A percentile compares a stretch with the other conserved stretches of the same genome.
Evolutionary conservation across 2,329 filamentous ascomycete species (phyloP).

Genomic region (Paradendryphiella salina): DNA sequence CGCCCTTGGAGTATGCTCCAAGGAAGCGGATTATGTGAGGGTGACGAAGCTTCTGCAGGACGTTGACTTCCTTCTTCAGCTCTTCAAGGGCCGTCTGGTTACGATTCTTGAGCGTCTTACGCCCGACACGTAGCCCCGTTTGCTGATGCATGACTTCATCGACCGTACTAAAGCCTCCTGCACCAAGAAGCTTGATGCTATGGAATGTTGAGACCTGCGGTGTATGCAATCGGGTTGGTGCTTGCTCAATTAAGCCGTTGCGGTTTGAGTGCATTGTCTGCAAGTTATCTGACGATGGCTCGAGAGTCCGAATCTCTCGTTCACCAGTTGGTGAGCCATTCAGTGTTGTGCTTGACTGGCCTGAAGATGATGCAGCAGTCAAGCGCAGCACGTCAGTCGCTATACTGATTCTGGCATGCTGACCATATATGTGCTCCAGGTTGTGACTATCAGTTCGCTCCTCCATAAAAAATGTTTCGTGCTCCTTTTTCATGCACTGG

Average conservation of each 20-base stretch:
- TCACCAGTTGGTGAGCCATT: not conserved
- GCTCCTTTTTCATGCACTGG: slow-evolving; percentile 18
- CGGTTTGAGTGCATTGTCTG: not conserved
- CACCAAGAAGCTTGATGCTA: slow-evolving; percentile 43
- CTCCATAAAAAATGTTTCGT: not conserved
- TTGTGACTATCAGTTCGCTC: not conserved
- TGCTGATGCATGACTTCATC: slow-evolving; percentile 44
- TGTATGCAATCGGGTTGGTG: not conserved
- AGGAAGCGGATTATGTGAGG: slow-evolving; percentile 47
- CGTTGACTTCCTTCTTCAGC: slow-evolving; percentile 42
- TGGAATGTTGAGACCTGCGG: slow-evolving; percentile 30
- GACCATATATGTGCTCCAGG: slow-evolving; percentile 1
- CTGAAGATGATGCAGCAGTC: not conserved
- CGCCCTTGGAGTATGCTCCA: slow-evolving; percentile 41
- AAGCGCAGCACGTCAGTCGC: not conserved
- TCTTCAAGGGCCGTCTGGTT: slow-evolving; percentile 38
- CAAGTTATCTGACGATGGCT: not conserved
- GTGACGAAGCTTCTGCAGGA: slow-evolving; percentile 46
- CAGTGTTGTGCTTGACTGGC: not conserved
- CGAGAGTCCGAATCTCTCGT: not conserved
- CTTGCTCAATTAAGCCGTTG: not conserved
- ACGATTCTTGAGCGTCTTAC: slow-evolving; percentile 47
- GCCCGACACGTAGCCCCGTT: slow-evolving; percentile 39
- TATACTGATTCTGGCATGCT: not conserved
- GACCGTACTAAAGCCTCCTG: slow-evolving; percentile 45